These are phyloP conservation scores for Tylopilus plumbeoviolaceoides DNA, from an alignment of 768 basidiomycete species.

Conservation along the genomic window DNA sequence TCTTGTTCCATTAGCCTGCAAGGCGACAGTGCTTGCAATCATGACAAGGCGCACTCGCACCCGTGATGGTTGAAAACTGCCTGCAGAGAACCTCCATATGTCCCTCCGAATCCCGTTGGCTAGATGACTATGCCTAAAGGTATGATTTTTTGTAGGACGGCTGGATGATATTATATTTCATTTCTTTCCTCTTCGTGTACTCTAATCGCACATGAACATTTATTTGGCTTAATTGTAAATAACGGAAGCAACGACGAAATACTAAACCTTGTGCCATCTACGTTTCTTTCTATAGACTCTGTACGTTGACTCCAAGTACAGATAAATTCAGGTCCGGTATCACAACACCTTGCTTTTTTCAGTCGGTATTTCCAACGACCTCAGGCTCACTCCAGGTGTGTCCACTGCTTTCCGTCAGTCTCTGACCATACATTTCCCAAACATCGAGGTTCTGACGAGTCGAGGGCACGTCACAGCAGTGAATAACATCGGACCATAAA, in stretches of 20 bases:
- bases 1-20: slow-evolving; percentile 14
- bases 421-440: not conserved
- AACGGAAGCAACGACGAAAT: slow-evolving; percentile 15
- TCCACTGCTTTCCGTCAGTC: not conserved
- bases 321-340: slow-evolving; percentile 27
- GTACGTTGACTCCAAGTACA: slow-evolving; percentile 17
- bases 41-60: slow-evolving; percentile 2
- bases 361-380: not conserved
- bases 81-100: not conserved
- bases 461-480: not conserved
- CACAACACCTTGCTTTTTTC: slow-evolving; percentile 2
- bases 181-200: too few species aligned
- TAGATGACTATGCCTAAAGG: not conserved
- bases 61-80: slow-evolving; percentile 1
- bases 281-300: not conserved
- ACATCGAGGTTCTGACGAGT: not conserved
- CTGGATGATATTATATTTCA: not conserved
- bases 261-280: slow-evolving; percentile 8
- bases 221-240: slow-evolving; percentile 25
- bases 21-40: slow-evolving; percentile 8
- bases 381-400: slow-evolving; percentile 1
- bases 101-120: not conserved
- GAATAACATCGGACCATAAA: not conserved
- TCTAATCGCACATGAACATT: slow-evolving; percentile 6
- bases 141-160: not conserved